Base-by-base conservation (phyloP, 164 flowering plant species). In the Taxillus chinensis region DNA sequence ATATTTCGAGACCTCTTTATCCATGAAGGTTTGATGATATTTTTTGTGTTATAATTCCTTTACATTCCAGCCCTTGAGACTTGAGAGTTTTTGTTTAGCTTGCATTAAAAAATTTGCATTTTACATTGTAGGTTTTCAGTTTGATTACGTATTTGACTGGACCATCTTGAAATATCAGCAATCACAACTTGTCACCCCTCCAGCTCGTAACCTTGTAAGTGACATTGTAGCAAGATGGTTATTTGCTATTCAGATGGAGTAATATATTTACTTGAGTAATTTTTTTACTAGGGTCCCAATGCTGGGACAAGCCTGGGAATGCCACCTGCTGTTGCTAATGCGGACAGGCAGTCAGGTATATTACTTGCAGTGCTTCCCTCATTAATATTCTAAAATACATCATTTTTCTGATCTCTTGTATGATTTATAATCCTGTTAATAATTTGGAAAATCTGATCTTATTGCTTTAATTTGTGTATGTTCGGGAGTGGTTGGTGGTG, bases 71-170 rank as follows among this genome's bases (percentile, higher is more conserved):
- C 9, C 9, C 4, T 7, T 4, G 12, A 48, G 9, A 48, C 51
- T 48, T 4, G 51, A 48, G 13, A 8, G 51, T 48, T 48, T 48
- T 3, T 11, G 0, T 11, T 14, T 48, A 5, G 4, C 10, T 11
- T 48, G 51, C 51, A 3, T 48, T 7, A 27, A 27, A 2, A 27
- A 27, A 0, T 27, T 27, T 27, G 27, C 27, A 14, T 48, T 11
- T 64, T 42, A 38, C 62, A 5, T 52, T 68, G 55, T 74, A 88
- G 95, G 95, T 27, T 88, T 88, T 73, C 95, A 88, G 77, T 88
- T 88, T 78, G 95, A 87, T 80, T 87, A 87, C 75, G 89, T 87
- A 8, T 87, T 87, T 79, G 93, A 87, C 72, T 87, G 95, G 95
- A 88, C 95, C 59, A 88, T 88, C 71, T 75, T 88, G 72, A 88